These are phyloP conservation scores for Ogataea sp. DNA, from an alignment of 805 yeast genomes.

Conservation along the genomic window DNA sequence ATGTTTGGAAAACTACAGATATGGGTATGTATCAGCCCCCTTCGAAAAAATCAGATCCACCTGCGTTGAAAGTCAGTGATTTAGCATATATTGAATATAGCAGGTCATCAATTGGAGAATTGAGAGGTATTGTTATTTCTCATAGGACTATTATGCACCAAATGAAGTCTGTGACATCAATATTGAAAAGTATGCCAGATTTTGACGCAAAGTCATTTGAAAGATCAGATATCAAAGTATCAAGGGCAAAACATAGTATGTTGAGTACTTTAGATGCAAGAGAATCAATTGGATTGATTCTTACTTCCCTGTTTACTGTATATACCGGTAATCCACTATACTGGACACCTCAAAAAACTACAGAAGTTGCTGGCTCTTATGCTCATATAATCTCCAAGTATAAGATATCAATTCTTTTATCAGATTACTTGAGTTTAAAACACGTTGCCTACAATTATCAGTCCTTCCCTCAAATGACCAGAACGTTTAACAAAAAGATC, in stretches of 20 bases:
- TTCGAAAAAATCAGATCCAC: conserved; percentile 48
- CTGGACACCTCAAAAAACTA: conserved; percentile 67
- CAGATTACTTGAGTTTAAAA: conserved; percentile 84
- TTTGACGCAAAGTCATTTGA: conserved; percentile 32
- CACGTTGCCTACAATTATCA: conserved; percentile 91
- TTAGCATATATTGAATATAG: conserved; percentile 91
- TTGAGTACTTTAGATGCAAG: conserved; percentile 61
- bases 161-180: conserved; percentile 65
- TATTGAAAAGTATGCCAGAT: conserved; percentile 55
- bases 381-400: conserved; percentile 71
- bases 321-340: conserved; percentile 77
- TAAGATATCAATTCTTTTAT: conserved; percentile 64
- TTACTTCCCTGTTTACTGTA: conserved; percentile 73
- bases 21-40: conserved; percentile 62
- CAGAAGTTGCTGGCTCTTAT: conserved; percentile 78
- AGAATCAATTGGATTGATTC: conserved; percentile 77
- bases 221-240: conserved; percentile 43
- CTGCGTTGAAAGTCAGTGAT: conserved; percentile 68
- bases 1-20: conserved; percentile 79
- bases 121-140: conserved; percentile 88
- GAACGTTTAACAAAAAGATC: conserved; percentile 68
- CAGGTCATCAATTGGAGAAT: conserved; percentile 82
- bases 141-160: conserved; percentile 86
- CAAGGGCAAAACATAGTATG: conserved; percentile 44
- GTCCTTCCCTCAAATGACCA: conserved; percentile 75